Evolutionary conservation across 2,329 filamentous ascomycete genomes (phyloP), one percentile per base, ranked within the genome.

Genomic region (Aciculosporium take): DNA sequence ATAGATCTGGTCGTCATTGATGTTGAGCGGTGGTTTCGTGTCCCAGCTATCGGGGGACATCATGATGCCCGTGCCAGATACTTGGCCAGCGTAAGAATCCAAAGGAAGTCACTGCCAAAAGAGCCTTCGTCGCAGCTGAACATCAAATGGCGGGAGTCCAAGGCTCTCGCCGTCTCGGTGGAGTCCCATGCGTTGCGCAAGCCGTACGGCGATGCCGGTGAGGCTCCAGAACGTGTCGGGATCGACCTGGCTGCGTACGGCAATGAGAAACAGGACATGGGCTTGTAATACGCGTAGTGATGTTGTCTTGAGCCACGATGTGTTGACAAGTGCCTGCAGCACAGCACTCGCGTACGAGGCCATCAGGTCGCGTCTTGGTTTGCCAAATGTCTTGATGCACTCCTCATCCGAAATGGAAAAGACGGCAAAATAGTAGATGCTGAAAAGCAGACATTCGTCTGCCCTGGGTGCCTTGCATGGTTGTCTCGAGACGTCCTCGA

Each of bases 281-380:
- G 69, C 69, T 55, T 76, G 72, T 13, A 76, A 49, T 1, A 74
- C 63, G n/a, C 63, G 56, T n/a, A 73, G 47, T 36, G 72, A 68
- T 0, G 66, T 69, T 0, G 70, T 68, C 21, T 63, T 64, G 6
- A 76, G 56, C 32, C 72, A 69, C 1, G 62, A 63, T 0, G 65
- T 70, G 35, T 66, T 68, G 13, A 68, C 58, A 7, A 76, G 58
- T 2, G 71, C 68, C 40, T 68, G 62, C 15, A 66, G 63, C 0
- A 63, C 54, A 0, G 63, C 71, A 25, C 59, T 50, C 21, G 63
- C 58, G 39, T 65, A 69, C 27, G 56, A 55, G 30, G 48, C 47
- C 21, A 57, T 49, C 32, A 69, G 53, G 4, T 52, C 33, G 28
- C 49, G 25, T 45, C 66, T 65, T 0, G 57, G 33, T 37, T 60